Evolutionary conservation across 2,329 filamentous ascomycete genomes (phyloP).

Genomic region (Ophiognomonia clavigignenti-juglandacearum): DNA sequence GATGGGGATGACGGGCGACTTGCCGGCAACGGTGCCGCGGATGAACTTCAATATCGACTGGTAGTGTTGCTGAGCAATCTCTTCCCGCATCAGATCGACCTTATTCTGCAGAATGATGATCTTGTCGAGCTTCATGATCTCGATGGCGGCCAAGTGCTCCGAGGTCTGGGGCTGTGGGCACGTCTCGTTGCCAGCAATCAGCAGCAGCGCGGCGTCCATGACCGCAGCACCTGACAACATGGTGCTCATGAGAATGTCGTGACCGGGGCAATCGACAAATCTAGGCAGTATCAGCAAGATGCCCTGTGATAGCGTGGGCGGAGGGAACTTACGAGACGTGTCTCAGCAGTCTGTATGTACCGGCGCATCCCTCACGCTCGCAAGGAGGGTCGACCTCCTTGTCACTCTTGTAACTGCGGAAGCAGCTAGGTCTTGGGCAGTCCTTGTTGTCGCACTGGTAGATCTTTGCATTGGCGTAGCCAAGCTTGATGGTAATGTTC

Average conservation of each 20-base stretch:
- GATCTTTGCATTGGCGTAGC: slow-evolving; percentile 98
- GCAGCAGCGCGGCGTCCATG: slow-evolving; percentile 95
- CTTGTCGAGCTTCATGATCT: slow-evolving; percentile 99
- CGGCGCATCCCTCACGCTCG: slow-evolving; percentile 85
- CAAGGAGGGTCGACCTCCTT: slow-evolving; percentile 97
- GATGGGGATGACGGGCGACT: slow-evolving; percentile 93
- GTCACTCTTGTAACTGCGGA: slow-evolving; percentile 95
- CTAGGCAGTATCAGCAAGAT: slow-evolving; percentile 40
- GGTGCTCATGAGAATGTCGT: slow-evolving; percentile 99
- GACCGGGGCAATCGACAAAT: slow-evolving; percentile 97
- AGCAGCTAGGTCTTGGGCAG: slow-evolving; percentile 93
- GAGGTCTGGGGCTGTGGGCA: slow-evolving; percentile 98
- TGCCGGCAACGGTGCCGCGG: slow-evolving; percentile 91
- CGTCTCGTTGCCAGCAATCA: slow-evolving; percentile 97
- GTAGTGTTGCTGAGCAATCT: slow-evolving; percentile 89
- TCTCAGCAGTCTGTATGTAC: slow-evolving; percentile 81
- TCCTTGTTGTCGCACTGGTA: slow-evolving; percentile 94
- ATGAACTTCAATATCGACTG: slow-evolving; percentile 98
- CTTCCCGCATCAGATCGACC: slow-evolving; percentile 96
- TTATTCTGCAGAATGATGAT: slow-evolving; percentile 99
- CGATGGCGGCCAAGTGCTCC: slow-evolving; percentile 96
- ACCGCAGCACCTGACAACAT: slow-evolving; percentile 99
- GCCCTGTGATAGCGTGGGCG: not conserved
- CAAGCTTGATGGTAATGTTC: slow-evolving; percentile 99
- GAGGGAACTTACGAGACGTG: slow-evolving; percentile 75